Percentiles rank a stretch among this genome's conserved stretches.
phyloP scores from a whole-genome alignment of 257 asterid species.

The Misopates orontium region DNA sequence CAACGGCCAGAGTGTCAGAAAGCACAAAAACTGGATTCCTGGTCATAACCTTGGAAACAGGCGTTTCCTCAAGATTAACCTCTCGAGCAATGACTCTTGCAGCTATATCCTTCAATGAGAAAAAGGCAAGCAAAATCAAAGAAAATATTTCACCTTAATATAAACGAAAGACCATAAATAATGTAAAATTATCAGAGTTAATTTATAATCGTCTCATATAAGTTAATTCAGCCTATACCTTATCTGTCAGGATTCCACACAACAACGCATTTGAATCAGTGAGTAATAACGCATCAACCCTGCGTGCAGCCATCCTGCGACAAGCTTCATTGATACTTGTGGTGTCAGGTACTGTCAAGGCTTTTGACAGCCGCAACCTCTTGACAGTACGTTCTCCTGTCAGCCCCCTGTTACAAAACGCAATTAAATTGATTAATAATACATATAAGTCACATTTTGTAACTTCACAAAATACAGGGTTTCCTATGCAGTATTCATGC shows the following conservation, averaged over 20 bases:
- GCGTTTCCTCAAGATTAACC: slow-evolving; percentile 74
- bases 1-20: slow-evolving; percentile 96
- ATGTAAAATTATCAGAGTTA: slow-evolving; percentile 4
- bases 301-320: slow-evolving; percentile 87
- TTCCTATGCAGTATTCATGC: neutral
- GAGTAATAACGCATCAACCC: slow-evolving; percentile 87
- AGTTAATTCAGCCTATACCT: slow-evolving; percentile 46
- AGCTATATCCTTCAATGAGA: slow-evolving; percentile 68
- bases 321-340: slow-evolving; percentile 85
- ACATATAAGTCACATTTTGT: neutral
- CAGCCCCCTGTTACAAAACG: slow-evolving; percentile 60
- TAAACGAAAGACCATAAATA: slow-evolving; percentile 13
- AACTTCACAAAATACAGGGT: neutral
- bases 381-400: slow-evolving; percentile 94
- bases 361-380: slow-evolving; percentile 84
- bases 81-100: slow-evolving; percentile 86
- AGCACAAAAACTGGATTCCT: slow-evolving; percentile 94
- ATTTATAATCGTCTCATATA: slow-evolving; percentile 10
- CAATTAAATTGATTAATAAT: slow-evolving; percentile 23
- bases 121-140: slow-evolving; percentile 3
- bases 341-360: slow-evolving; percentile 84
- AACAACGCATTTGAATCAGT: slow-evolving; percentile 94
- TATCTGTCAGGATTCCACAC: slow-evolving; percentile 95
- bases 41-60: slow-evolving; percentile 95
- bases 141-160: slow-evolving; percentile 11